These are phyloP conservation scores for Saturnispora sekii DNA, from an alignment of 805 yeast genomes.

Conservation along the genomic window DNA sequence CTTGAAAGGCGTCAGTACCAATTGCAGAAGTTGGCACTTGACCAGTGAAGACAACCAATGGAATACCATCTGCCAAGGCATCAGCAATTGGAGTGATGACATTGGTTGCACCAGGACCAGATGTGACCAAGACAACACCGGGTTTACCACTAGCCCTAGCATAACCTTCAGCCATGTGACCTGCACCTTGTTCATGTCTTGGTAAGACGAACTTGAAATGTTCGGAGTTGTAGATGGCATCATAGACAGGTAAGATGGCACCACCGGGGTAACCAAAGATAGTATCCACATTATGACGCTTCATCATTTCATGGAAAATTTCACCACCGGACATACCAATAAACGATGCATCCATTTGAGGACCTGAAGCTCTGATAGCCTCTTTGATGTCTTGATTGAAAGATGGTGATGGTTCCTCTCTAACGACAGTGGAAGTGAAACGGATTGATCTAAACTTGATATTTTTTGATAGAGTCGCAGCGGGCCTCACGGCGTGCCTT, in stretches of 20 bases:
- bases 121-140: slow-evolving; percentile 96
- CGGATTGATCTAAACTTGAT: not conserved
- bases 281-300: slow-evolving; percentile 89
- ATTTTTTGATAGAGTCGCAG: not conserved
- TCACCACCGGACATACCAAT: slow-evolving; percentile 98
- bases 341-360: slow-evolving; percentile 60
- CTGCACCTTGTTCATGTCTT: slow-evolving; percentile 98
- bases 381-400: slow-evolving; percentile 16
- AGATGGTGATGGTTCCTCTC: slow-evolving; percentile 18
- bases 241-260: slow-evolving; percentile 95
- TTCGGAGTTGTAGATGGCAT: slow-evolving; percentile 88
- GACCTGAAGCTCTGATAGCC: slow-evolving; percentile 15
- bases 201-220: slow-evolving; percentile 88
- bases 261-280: slow-evolving; percentile 98
- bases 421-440: slow-evolving; percentile 8
- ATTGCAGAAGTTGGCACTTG: slow-evolving; percentile 94
- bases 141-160: slow-evolving; percentile 94
- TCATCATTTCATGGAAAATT: slow-evolving; percentile 98
- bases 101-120: slow-evolving; percentile 98
- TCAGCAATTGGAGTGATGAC: slow-evolving; percentile 98
- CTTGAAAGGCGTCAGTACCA: slow-evolving; percentile 99
- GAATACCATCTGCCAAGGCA: slow-evolving; percentile 95
- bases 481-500: not conserved
- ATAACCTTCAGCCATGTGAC: slow-evolving; percentile 99
- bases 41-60: slow-evolving; percentile 93